Evolutionary conservation across 2,329 filamentous ascomycete species (phyloP), one percentile per base, ranked within the genome.

Genomic region (Blastomyces emzantsi): DNA sequence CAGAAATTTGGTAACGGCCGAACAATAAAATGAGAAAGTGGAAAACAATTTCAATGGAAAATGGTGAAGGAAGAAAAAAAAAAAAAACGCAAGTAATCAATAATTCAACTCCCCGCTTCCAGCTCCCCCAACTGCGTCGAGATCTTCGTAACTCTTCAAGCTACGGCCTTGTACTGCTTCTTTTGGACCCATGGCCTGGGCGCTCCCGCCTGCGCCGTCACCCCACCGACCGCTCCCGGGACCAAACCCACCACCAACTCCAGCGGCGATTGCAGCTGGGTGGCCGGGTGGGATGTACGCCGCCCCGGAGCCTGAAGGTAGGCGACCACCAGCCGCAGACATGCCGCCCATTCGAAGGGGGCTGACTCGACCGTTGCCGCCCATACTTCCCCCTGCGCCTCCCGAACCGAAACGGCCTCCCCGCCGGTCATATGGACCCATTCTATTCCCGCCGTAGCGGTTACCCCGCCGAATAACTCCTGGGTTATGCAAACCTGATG

Each of bases 71-170:
- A 47, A 36, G 15, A 28, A 49, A 30, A 11, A 33, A 30, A 60
- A 13, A 47, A 25, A 43, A 25, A n/a, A 51, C 3, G 28, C 28
- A 52, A 39, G 15, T 11, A 25, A 41, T 64, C 83, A 97, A 73
- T 97, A 97, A 77, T 97, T 95, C 71, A 97, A 80, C 78, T 97
- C 93, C 36, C 90, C 89, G 51, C 88, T 86, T 51, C 88, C 90
- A 45, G 84, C 82, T 17, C 87, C 85, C 47, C 86, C 86, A 64
- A 89, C 88, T 56, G 95, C 93, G 78, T 99, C 94, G 30, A 99
- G 81, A 73, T 99, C 94, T 76, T 99, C 95, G 73, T 99, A 99
- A 75, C 91, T 97, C 83, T 96, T 96, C 68, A 99, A 79, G 66
- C 90, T 96, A 64, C 94, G 86, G 5, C 94, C 94, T 69, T 95